These are phyloP conservation scores for Lecanoromycetidae sp. DNA, from an alignment of 2,329 filamentous ascomycete species.

Conservation along the genomic window DNA sequence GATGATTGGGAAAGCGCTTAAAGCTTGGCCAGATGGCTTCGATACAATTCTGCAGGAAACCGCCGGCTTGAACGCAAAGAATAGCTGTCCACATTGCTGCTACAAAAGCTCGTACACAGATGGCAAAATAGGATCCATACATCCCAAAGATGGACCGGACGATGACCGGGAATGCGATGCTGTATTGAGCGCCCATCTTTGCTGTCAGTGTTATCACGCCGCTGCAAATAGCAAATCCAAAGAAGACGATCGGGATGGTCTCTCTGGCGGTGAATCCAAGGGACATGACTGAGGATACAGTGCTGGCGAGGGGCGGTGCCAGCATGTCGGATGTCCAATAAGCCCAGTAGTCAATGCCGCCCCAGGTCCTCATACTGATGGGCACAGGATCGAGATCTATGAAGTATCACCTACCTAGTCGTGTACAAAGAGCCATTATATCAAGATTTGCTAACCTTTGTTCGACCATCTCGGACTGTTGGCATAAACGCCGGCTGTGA, in stretches of 20 bases:
- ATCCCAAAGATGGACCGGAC: conserved; percentile 35
- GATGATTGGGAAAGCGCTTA: conserved; percentile 27
- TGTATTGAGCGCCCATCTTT: conserved; percentile 31
- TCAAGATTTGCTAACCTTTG: conserved; percentile 31
- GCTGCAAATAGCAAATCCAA: conserved; percentile 36
- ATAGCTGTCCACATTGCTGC: conserved; percentile 38
- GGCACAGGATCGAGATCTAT: conserved; percentile 29
- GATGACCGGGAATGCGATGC: conserved; percentile 32
- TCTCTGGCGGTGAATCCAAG: conserved; percentile 37
- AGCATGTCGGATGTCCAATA: conserved; percentile 40
- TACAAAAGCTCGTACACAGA: conserved; percentile 34
- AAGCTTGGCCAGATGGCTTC: conserved; percentile 29
- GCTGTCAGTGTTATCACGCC: conserved; percentile 38
- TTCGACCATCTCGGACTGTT: conserved; percentile 36
- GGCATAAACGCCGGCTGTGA: conserved; percentile 30
- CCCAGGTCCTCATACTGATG: conserved; percentile 36
- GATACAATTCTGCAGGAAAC: conserved; percentile 32
- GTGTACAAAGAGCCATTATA: neutral
- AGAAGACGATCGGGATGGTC: conserved; percentile 38
- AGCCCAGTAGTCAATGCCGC: conserved; percentile 33
- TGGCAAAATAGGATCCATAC: conserved; percentile 33
- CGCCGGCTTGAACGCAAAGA: conserved; percentile 35
- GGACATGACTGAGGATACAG: conserved; percentile 31
- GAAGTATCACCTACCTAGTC: neutral
- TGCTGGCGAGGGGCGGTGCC: conserved; percentile 31